Base-by-base conservation (phyloP, 208 protist genomes). In the Crithidia mellificae region DNA sequence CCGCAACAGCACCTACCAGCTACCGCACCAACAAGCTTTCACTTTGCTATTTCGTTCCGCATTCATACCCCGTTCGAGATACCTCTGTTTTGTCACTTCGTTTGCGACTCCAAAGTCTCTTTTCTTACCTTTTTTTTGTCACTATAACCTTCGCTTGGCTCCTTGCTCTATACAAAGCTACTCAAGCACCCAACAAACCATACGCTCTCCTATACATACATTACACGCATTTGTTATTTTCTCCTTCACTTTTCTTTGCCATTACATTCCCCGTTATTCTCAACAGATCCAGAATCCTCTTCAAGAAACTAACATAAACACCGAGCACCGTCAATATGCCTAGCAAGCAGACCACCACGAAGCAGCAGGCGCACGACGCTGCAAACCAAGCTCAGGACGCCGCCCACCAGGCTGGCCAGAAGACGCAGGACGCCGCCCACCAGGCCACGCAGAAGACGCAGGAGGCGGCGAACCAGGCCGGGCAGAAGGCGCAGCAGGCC, bases 361-460 rank as follows among this genome's bases (percentile, higher is more conserved):
- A 22, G 41, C 41, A 64, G 52, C 22, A 25, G 27, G 20, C 39
- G 47, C 32, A 4, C 0, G 34, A 38, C 34, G 34, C 34, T 11
- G 34, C 34, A 11, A 12, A 56, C 12, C 57, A 66, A 17, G 43
- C 19, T 38, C 24, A 4, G 0, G 34, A 38, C 34, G 34, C 34
- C 34, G 34, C 34, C 7, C 22, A 56, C 12, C 57, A 66, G 22
- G 43, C 19, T 38, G 34, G 7, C 7, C 22, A 56, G n/a, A 46
- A 66, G 22, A 32, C 19, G 5, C 38, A 63, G 19, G 14, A 72
- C 38, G 46, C 52, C 51, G 22, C 44, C 22, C 68, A 32, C n/a
- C 12, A 30, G 56, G 27, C 41, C 2, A 12, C 20, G 46, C 20
- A 19, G 53, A 30, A 75, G 59, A 63, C 57, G 53, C 54, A 74